These are phyloP conservation scores for Tricholoma matsutake DNA, from an alignment of 768 basidiomycete species.

Conservation along the genomic window DNA sequence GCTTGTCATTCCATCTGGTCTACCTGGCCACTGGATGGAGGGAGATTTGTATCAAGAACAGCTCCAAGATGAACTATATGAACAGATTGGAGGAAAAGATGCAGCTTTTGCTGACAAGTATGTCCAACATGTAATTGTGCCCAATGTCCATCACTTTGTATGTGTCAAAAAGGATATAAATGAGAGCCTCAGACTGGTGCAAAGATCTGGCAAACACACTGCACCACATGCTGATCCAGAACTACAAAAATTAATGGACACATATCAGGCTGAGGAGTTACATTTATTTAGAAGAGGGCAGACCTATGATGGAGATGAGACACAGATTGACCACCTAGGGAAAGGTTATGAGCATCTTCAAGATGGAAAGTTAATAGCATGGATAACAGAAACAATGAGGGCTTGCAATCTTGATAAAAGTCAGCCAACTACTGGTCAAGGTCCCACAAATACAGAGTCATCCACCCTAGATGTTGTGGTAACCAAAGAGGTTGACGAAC, in stretches of 20 bases:
- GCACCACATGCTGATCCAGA: conserved; percentile 20
- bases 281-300: conserved; percentile 20
- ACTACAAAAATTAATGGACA: conserved; percentile 14
- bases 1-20: conserved; percentile 31
- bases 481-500: no score
- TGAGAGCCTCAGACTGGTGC: conserved; percentile 17
- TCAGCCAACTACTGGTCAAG: background rate
- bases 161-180: conserved; percentile 28
- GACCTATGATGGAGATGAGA: conserved; percentile 9
- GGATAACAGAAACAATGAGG: background rate
- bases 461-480: background rate
- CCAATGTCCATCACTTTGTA: conserved; percentile 30
- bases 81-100: conserved; percentile 24
- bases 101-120: conserved; percentile 26
- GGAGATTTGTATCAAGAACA: conserved; percentile 34
- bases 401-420: background rate
- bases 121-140: conserved; percentile 25
- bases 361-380: conserved; percentile 5
- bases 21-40: conserved; percentile 19
- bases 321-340: conserved; percentile 12
- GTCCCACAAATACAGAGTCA: background rate
- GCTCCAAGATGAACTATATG: conserved; percentile 29
- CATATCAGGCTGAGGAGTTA: conserved; percentile 16
- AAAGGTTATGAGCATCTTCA: conserved; percentile 12
- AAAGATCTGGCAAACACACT: conserved; percentile 19